Evolutionary conservation across 1,284 basidiomycete genomes (phyloP).

Genomic region (Quambalaria eucalypti): DNA sequence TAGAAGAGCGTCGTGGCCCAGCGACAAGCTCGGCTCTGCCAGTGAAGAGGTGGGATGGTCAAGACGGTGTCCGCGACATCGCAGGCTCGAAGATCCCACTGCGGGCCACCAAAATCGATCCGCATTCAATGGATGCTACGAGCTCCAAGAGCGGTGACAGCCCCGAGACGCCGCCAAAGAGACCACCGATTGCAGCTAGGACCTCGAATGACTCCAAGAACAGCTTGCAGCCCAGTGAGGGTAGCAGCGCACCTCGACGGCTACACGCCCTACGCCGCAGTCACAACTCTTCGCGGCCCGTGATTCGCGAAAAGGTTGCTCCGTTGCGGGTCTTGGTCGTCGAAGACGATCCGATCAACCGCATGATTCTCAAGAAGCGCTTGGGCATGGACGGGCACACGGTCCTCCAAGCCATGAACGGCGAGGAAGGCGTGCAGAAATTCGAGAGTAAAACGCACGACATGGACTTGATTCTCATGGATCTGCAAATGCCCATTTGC

Average conservation of each 20-base stretch:
- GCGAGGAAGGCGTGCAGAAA: conserved; percentile 64
- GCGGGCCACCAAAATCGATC: conserved; percentile 44
- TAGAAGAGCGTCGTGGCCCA: background rate
- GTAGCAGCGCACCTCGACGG: background rate
- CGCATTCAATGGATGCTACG: conserved; percentile 20
- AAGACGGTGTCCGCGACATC: conserved; percentile 28
- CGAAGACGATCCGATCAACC: conserved; percentile 65
- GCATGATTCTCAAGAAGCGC: conserved; percentile 63
- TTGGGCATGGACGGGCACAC: conserved; percentile 61
- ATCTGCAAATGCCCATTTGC: conserved; percentile 77
- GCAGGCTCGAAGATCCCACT: conserved; percentile 48
- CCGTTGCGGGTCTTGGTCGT: conserved; percentile 35
- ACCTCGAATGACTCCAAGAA: background rate
- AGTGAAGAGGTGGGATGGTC: background rate
- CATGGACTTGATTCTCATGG: conserved; percentile 73
- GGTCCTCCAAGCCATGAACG: conserved; percentile 63
- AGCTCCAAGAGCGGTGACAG: background rate
- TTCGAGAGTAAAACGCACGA: conserved; percentile 56
- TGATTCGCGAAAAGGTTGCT: conserved; percentile 3
- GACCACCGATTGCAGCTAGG: background rate
- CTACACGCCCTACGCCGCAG: background rate
- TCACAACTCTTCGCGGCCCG: background rate
- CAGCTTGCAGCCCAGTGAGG: too few relatives aligned
- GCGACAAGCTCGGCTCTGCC: background rate
- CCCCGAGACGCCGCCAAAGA: too few relatives aligned